Evolutionary conservation across 2,329 filamentous ascomycete species (phyloP), one percentile per base, ranked within the genome.

Genomic region (Botryotinia narcissicola): DNA sequence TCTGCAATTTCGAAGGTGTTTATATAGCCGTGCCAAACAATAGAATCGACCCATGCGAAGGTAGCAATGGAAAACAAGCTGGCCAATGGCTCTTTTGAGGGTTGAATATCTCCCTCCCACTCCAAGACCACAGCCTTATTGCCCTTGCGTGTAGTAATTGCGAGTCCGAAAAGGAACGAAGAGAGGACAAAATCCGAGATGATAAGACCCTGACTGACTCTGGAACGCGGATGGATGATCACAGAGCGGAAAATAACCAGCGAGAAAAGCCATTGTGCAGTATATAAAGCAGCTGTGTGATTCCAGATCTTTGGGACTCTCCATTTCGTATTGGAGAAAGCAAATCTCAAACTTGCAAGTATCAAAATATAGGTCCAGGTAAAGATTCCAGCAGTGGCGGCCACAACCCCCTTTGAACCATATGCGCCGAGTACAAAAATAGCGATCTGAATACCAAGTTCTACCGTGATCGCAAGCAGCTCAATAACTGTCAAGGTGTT

Each of bases 121-220:
- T 97, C 94, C 79, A 98, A 82, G 63, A 95, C 83, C 20, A 99
- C 93, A 4, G 92, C 90, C 82, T 94, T 96, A 82, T 98, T 98
- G 62, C 96, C 96, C 83, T 94, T 96, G 76, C 96, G 90, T 75
- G 94, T 97, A 70, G 91, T 92, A 73, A 97, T 83, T 61, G 93
- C 90, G 80, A 98, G 91, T 63, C 88, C 82, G 71, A 94, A 90
- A 20, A 99, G 87, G 20, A 97, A 81, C 0, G 92, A 91, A 9
- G 88, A 89, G 74, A 98, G 84, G 1, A 85, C 84, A 80, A 98
- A 98, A 78, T 97, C 90, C 74, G 88, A 83, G 75, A 94, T 90
- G 75, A 89, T 86, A 64, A 97, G 85, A 67, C 86, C 85, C 80
- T 92, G 87, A 6, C 89, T 85, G 57, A 90, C 82, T 71, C 81